Evolutionary conservation across 257 asterid species (phyloP), one percentile per base, ranked within the genome.

Genomic region (Thymus quinquecostatus): DNA sequence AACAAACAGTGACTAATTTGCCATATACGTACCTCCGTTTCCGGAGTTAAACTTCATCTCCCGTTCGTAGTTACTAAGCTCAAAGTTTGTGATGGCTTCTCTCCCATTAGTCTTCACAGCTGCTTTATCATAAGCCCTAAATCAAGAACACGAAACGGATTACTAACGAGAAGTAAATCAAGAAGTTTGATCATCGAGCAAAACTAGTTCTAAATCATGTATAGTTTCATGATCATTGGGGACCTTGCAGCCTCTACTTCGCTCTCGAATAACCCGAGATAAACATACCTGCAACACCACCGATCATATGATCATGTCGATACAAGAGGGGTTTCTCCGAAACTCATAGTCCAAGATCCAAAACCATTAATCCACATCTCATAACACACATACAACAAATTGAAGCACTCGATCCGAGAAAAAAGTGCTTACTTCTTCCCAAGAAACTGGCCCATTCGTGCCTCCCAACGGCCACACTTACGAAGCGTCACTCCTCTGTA

Each of bases 91-190:
- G 75, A 84, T 78, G 10, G 87, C 93, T 83, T 88, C 97, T 70
- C 84, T 77, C 64, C 95, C 92, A 56, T 79, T 83, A 78, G 82
- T 82, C 64, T 87, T 67, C 78, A 83, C 83, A 77, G 92, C 88
- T 63, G 90, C 90, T 75, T 88, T 73, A 72, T 92, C 96, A 81
- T 86, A 88, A 59, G 90, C 92, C 92, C 98, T 92, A 86, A 62
- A 86, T 74, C 75, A 41, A 74, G 64, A 74, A 82, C 74, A 74
- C 2, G 51, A 80, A 73, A 70, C 3, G 60, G 44, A 72, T 43
- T 68, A 59, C 74, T 56, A 72, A 82, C 55, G 73, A 81, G 70
- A 67, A 38, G 45, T 5, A 68, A 21, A 69, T 40, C 61, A 71
- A 76, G 73, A 72, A 74, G 64, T 54, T 32, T 4, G 64, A 45